Percentiles rank a stretch among this genome's conserved stretches.
Evolutionary conservation across 805 yeast species (phyloP).

Genomic region (Sugiyamaella floridensis): DNA sequence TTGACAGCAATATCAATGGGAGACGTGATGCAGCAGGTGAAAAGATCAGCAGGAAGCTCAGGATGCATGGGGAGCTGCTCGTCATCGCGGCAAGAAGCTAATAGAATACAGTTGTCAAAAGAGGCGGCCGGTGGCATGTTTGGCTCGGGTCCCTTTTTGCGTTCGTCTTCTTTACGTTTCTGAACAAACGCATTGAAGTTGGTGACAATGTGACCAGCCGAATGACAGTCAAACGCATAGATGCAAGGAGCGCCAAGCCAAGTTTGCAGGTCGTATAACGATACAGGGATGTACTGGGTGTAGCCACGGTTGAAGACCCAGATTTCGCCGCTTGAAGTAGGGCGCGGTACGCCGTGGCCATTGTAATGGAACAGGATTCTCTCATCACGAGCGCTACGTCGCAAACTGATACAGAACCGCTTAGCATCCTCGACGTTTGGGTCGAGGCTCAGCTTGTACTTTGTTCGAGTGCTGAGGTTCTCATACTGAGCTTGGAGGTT

Average conservation of each 20-base stretch:
- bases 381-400: conserved; percentile 90
- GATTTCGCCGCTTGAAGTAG: conserved; percentile 91
- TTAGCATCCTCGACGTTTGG: conserved; percentile 95
- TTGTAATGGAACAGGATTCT: conserved; percentile 90
- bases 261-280: conserved; percentile 87
- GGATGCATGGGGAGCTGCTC: conserved; percentile 91
- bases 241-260: conserved; percentile 98
- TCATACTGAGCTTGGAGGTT: conserved; percentile 83
- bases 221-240: conserved; percentile 88
- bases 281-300: conserved; percentile 95
- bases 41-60: conserved; percentile 89
- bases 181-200: conserved; percentile 87
- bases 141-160: conserved; percentile 21
- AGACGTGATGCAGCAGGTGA: conserved; percentile 90
- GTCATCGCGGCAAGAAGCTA: conserved; percentile 85
- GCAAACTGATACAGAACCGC: conserved; percentile 77
- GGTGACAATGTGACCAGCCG: conserved; percentile 87
- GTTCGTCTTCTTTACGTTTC: conserved; percentile 78
- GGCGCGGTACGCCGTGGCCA: conserved; percentile 98
- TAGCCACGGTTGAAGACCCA: conserved; percentile 98
- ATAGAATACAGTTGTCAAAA: conserved; percentile 80
- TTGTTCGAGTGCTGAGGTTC: conserved; percentile 74
- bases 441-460: conserved; percentile 85
- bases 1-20: conserved; percentile 91
- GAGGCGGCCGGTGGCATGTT: conserved; percentile 60